Conservation (phyloP, 2,329 filamentous ascomycete species). For the Fusarium xyrophilum region DNA sequence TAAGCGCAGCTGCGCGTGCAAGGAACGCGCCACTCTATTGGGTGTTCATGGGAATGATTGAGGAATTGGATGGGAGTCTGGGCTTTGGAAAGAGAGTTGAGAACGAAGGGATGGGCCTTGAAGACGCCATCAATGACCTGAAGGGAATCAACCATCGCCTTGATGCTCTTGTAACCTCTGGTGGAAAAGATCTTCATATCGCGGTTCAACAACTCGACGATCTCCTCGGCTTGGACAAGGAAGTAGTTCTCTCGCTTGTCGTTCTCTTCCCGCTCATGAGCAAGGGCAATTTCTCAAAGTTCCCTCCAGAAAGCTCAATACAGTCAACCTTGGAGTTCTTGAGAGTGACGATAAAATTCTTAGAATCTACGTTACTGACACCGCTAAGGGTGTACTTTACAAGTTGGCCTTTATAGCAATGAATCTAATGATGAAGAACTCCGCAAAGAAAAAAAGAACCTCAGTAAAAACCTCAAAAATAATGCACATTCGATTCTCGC, state of each 20-base stretch:
- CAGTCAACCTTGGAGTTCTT: slow-evolving; percentile 60
- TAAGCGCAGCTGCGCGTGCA: neutral
- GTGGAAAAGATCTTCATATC: slow-evolving; percentile 27
- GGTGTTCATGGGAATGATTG: neutral
- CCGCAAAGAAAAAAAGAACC: no score
- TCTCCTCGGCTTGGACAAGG: slow-evolving; percentile 61
- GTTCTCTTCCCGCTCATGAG: slow-evolving; percentile 59
- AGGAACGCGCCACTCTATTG: neutral
- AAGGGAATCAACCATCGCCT: slow-evolving; percentile 24
- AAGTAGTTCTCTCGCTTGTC: slow-evolving; percentile 64
- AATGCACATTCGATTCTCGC: slow-evolving; percentile 54
- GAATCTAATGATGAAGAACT: no score
- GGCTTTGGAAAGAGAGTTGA: neutral
- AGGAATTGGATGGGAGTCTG: neutral
- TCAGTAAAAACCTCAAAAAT: slow-evolving; percentile 51
- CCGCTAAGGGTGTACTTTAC: slow-evolving; percentile 61
- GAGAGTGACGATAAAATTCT: slow-evolving; percentile 52
- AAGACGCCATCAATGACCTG: slow-evolving; percentile 19
- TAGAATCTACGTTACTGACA: slow-evolving; percentile 57
- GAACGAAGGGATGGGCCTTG: neutral
- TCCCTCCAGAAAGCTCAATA: slow-evolving; percentile 65
- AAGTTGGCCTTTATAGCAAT: slow-evolving; percentile 64
- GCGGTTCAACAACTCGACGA: slow-evolving; percentile 45
- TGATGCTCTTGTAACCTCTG: slow-evolving; percentile 18
- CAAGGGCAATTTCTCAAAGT: slow-evolving; percentile 60